These are phyloP conservation scores for Suhomyces kunorum DNA, from an alignment of 1,139 yeast genomes.

Conservation along the genomic window DNA sequence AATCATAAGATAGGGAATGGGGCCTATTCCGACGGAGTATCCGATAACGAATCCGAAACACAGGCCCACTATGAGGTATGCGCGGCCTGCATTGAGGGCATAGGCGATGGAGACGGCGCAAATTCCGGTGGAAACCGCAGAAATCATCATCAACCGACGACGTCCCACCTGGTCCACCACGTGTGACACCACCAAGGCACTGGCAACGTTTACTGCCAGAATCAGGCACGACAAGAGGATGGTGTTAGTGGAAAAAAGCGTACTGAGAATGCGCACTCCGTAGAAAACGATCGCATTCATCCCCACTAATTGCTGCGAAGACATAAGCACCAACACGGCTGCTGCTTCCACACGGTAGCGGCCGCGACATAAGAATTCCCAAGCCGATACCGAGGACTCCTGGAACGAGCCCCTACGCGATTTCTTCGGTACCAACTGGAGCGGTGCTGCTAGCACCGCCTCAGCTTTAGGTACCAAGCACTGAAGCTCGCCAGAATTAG, in stretches of 20 bases:
- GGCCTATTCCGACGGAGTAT: constrained; percentile 25
- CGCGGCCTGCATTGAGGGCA: constrained; percentile 16
- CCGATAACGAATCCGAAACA: constrained; percentile 25
- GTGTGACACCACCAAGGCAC: constrained; percentile 29
- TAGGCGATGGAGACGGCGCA: constrained; percentile 19
- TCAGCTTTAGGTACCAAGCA: constrained; percentile 6
- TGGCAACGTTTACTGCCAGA: constrained; percentile 33
- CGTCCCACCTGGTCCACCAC: constrained; percentile 24
- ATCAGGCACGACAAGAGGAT: constrained; percentile 34
- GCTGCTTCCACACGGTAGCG: constrained; percentile 29
- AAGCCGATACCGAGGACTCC: constrained; percentile 28
- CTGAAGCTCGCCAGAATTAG: constrained; percentile 4
- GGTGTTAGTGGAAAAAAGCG: constrained; percentile 25
- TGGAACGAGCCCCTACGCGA: constrained; percentile 32
- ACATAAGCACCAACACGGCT: constrained; percentile 38
- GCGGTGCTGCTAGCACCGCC: constrained; percentile 1
- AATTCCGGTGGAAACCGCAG: constrained; percentile 17
- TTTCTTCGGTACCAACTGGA: constrained; percentile 8
- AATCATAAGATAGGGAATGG: constrained; percentile 33
- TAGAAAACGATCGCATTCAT: constrained; percentile 45
- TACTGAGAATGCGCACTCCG: constrained; percentile 37
- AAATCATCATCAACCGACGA: constrained; percentile 20
- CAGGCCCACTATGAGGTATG: constrained; percentile 18
- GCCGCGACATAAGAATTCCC: constrained; percentile 26
- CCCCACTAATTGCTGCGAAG: constrained; percentile 44